Conservation (phyloP, 2,329 filamentous ascomycete genomes). For the Diaporthe ampelina region DNA sequence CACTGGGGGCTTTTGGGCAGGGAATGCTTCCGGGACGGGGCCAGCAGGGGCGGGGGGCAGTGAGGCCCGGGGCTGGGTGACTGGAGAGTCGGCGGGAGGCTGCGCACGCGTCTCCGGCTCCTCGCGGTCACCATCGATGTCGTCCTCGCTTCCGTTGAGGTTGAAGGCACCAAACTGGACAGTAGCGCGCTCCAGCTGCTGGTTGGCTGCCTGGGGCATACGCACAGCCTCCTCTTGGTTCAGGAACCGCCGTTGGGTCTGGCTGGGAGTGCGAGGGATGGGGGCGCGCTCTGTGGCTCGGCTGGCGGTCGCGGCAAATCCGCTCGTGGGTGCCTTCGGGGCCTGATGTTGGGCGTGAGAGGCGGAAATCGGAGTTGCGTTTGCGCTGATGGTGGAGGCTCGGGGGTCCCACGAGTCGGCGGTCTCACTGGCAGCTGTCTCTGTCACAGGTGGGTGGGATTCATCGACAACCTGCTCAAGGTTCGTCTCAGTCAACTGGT, state of each 20-base stretch:
- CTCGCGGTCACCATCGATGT: slow-evolving; percentile 94
- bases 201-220: slow-evolving; percentile 87
- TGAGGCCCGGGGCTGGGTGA: slow-evolving; percentile 86
- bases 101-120: slow-evolving; percentile 95
- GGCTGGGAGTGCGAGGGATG: slow-evolving; percentile 78
- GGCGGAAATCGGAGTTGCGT: slow-evolving; percentile 75
- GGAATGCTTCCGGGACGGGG: slow-evolving; percentile 67
- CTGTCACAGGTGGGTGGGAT: slow-evolving; percentile 82
- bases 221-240: slow-evolving; percentile 98
- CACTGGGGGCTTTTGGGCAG: slow-evolving; percentile 67
- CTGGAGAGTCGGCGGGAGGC: slow-evolving; percentile 92
- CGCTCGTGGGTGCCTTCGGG: slow-evolving; percentile 74
- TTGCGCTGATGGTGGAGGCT: slow-evolving; percentile 69
- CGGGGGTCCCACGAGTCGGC: slow-evolving; percentile 87
- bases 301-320: slow-evolving; percentile 83
- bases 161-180: slow-evolving; percentile 98
- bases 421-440: slow-evolving; percentile 89
- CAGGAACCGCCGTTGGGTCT: slow-evolving; percentile 82
- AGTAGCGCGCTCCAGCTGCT: slow-evolving; percentile 90
- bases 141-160: slow-evolving; percentile 84
- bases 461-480: slow-evolving; percentile 90
- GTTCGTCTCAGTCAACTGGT: slow-evolving; percentile 91
- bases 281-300: slow-evolving; percentile 78
- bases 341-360: slow-evolving; percentile 73
- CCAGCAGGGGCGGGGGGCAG: slow-evolving; percentile 79